Evolutionary conservation across 192 early-diverging fungal genomes (phyloP).

Genomic region (Umbelopsis sp.): DNA sequence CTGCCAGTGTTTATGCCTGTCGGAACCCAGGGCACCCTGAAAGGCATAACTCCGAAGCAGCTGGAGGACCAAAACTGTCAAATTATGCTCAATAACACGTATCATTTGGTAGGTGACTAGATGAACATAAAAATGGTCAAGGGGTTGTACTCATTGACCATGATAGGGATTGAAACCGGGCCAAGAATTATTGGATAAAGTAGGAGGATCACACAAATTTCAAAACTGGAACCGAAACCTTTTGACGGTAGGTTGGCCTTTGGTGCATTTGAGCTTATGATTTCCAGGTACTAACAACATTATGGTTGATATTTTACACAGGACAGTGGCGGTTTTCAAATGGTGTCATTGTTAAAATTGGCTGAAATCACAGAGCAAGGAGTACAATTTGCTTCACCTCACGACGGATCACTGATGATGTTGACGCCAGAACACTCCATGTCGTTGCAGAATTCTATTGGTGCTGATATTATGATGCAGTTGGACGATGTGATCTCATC

Average conservation of each 20-base stretch:
- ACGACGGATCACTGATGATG: constrained; percentile 79
- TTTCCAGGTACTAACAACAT: not conserved
- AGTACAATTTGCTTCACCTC: constrained; percentile 85
- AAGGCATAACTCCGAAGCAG: constrained; percentile 80
- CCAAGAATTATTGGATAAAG: constrained; percentile 70
- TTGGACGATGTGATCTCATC: constrained; percentile 89
- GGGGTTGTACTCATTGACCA: not conserved
- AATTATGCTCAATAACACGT: constrained; percentile 87
- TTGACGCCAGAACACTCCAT: constrained; percentile 88
- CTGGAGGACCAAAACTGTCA: constrained; percentile 76
- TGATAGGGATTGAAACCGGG: constrained; percentile 54
- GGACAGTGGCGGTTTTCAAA: constrained; percentile 87
- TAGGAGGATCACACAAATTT: constrained; percentile 79
- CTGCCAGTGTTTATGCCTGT: constrained; percentile 92
- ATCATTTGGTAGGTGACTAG: constrained; percentile 66
- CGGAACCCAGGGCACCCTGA: constrained; percentile 83
- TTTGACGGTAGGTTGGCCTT: constrained; percentile 55
- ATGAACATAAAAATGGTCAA: not conserved
- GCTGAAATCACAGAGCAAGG: constrained; percentile 85
- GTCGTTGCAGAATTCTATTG: constrained; percentile 83
- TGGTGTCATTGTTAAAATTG: constrained; percentile 86
- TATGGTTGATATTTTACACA: constrained; percentile 16
- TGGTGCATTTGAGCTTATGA: not conserved
- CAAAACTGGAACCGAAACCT: constrained; percentile 81
- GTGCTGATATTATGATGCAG: constrained; percentile 92